Percentiles rank a stretch among this genome's conserved stretches.
These are phyloP conservation scores for Sporothrix brunneoviolacea DNA, from an alignment of 2,329 filamentous ascomycete species.

Conservation along the genomic window DNA sequence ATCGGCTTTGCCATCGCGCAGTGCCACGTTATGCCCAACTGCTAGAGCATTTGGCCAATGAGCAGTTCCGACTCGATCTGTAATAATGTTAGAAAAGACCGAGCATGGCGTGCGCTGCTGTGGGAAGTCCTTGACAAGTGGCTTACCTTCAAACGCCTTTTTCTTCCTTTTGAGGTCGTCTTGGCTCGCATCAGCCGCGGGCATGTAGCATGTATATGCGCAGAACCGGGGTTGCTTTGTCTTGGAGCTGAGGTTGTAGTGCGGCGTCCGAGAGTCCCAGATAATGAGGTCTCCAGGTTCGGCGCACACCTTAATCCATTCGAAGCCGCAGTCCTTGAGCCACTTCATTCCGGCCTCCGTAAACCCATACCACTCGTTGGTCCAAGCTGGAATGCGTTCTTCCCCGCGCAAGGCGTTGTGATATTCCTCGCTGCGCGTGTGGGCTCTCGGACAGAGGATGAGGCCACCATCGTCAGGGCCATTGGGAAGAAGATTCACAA, in stretches of 20 bases:
- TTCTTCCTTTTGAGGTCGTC: too few species aligned
- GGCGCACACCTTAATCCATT: constrained; percentile 26
- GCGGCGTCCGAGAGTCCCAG: constrained; percentile 35
- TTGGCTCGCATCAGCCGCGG: constrained; percentile 31
- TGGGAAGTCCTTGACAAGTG: too few species aligned
- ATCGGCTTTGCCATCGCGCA: too few species aligned
- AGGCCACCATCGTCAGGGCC: too few species aligned
- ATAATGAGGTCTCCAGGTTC: constrained; percentile 38
- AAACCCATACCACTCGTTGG: constrained; percentile 30
- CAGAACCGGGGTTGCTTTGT: constrained; percentile 26
- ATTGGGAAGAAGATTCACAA: constrained; percentile 38
- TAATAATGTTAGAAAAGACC: too few species aligned
- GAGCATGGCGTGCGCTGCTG: too few species aligned
- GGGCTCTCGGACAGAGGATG: constrained; percentile 29
- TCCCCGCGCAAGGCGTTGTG: constrained; percentile 28
- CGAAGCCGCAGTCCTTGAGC: constrained; percentile 26
- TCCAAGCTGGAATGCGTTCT: constrained; percentile 30
- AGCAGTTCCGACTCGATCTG: too few species aligned
- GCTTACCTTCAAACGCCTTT: too few species aligned
- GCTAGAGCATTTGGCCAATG: too few species aligned
- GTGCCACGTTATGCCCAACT: too few species aligned
- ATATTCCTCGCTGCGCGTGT: constrained; percentile 28
- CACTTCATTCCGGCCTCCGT: constrained; percentile 31
- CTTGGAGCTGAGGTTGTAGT: constrained; percentile 34
- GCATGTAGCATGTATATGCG: constrained; percentile 36